phyloP scores from a whole-genome alignment of 768 basidiomycete genomes.

The Collybia mongolica region DNA sequence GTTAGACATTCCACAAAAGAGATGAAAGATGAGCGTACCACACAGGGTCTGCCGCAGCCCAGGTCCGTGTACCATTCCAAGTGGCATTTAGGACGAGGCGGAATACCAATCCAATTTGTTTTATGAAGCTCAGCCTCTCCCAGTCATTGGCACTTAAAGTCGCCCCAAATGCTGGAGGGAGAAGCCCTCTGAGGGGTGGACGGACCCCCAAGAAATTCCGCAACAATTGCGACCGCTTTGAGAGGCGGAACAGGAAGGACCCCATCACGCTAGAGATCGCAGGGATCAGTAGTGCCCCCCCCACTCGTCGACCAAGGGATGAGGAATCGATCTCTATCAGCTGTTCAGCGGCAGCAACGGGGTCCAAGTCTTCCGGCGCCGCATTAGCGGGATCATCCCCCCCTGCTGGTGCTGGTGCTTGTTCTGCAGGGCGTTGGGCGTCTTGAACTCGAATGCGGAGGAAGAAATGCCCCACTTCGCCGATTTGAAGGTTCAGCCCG shows the following conservation, averaged over 20 bases:
- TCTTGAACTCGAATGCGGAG: constrained; percentile 30
- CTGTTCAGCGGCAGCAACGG: constrained; percentile 51
- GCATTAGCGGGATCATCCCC: constrained; percentile 18
- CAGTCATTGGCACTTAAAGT: constrained; percentile 12
- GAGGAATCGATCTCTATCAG: constrained; percentile 56
- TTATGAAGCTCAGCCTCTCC: constrained; percentile 20
- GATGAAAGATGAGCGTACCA: constrained; percentile 42
- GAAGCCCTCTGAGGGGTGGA: constrained; percentile 18
- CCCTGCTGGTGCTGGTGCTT: constrained; percentile 15
- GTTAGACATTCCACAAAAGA: not conserved
- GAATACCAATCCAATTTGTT: constrained; percentile 25
- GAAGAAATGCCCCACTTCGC: constrained; percentile 29
- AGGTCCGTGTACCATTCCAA: constrained; percentile 57
- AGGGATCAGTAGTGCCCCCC: constrained; percentile 69
- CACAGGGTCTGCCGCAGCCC: constrained; percentile 70
- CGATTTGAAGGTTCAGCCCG: constrained; percentile 19
- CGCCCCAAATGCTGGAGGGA: constrained; percentile 12
- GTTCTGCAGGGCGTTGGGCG: constrained; percentile 4
- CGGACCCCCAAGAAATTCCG: constrained; percentile 37
- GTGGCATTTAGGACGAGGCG: constrained; percentile 44
- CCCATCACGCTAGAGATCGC: constrained; percentile 70
- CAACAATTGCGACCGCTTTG: constrained; percentile 40
- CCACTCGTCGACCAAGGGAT: constrained; percentile 64
- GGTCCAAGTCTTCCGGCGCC: constrained; percentile 31
- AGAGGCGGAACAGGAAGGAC: constrained; percentile 50